Conservation (phyloP, 2,329 filamentous ascomycete species). For the Colletotrichum liriopes region DNA sequence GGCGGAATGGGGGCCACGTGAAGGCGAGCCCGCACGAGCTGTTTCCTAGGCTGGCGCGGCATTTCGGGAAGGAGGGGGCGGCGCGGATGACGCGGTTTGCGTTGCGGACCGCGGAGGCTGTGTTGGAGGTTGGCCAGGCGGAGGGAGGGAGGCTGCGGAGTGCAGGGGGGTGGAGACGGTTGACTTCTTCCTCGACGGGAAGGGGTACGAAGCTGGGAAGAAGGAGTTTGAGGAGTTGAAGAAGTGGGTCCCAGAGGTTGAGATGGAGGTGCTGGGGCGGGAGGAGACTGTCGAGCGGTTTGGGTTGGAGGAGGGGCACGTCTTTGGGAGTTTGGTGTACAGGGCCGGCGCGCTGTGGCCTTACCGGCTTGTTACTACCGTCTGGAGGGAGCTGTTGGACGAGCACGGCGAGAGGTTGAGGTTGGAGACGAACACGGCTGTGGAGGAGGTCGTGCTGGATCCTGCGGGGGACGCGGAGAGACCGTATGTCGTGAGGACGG, state of each 20-base stretch:
- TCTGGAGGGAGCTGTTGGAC: constrained; percentile 60
- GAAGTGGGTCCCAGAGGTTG: constrained; percentile 58
- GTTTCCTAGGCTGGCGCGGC: constrained; percentile 53
- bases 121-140: constrained; percentile 57
- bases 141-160: constrained; percentile 53
- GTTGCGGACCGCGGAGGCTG: constrained; percentile 56
- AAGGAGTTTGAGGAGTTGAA: constrained; percentile 52
- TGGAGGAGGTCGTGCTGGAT: constrained; percentile 48
- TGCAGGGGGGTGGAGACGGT: constrained; percentile 62
- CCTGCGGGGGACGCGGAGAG: constrained; percentile 34
- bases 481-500: constrained; percentile 62
- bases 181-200: constrained; percentile 60
- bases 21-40: constrained; percentile 62
- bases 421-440: constrained; percentile 56
- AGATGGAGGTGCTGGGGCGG: constrained; percentile 53
- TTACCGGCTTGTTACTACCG: constrained; percentile 63
- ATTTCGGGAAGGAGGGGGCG: constrained; percentile 55
- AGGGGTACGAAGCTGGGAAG: constrained; percentile 53
- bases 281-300: constrained; percentile 56
- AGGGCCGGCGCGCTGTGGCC: constrained; percentile 66
- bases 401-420: constrained; percentile 52
- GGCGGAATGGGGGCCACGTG: constrained; percentile 68
- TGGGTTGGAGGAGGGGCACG: constrained; percentile 50
- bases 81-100: constrained; percentile 60
- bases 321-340: constrained; percentile 62